phyloP scores from a whole-genome alignment of 1,139 yeast species.

The Kurtzmaniella quercitrusa region DNA sequence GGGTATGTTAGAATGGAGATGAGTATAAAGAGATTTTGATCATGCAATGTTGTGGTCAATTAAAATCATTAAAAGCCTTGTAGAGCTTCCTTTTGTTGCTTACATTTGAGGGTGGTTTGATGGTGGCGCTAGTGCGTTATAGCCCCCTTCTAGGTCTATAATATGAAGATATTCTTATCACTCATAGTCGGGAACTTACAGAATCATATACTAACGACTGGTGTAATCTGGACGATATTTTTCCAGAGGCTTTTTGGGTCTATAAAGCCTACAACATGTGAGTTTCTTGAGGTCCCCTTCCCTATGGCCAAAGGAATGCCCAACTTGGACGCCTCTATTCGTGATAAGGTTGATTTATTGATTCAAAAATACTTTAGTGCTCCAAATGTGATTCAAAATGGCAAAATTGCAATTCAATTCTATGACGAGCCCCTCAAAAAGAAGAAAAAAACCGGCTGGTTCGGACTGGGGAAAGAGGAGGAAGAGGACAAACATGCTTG shows the following conservation, averaged over 20 bases:
- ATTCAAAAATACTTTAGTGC: constrained; percentile 26
- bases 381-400: constrained; percentile 12
- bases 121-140: no score
- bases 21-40: background rate
- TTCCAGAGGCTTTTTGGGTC: constrained; percentile 72
- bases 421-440: constrained; percentile 23
- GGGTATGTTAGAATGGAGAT: constrained; percentile 27
- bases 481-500: constrained; percentile 26
- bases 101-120: no score
- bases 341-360: constrained; percentile 35
- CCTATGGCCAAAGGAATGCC: constrained; percentile 41
- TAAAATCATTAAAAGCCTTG: no score
- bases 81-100: no score
- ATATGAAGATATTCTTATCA: no score
- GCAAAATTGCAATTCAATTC: constrained; percentile 26
- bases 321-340: constrained; percentile 43
- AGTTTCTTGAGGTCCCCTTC: constrained; percentile 43
- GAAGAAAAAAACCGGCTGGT: constrained; percentile 42
- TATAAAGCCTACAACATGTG: constrained; percentile 48
- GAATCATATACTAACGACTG: constrained; percentile 23
- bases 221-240: constrained; percentile 63
- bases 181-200: background rate
- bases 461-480: constrained; percentile 29
- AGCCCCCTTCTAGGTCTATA: no score
- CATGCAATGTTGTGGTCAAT: background rate